These are phyloP conservation scores for Xanthoceras sorbifolium DNA, from an alignment of 345 rosid species.

Conservation along the genomic window DNA sequence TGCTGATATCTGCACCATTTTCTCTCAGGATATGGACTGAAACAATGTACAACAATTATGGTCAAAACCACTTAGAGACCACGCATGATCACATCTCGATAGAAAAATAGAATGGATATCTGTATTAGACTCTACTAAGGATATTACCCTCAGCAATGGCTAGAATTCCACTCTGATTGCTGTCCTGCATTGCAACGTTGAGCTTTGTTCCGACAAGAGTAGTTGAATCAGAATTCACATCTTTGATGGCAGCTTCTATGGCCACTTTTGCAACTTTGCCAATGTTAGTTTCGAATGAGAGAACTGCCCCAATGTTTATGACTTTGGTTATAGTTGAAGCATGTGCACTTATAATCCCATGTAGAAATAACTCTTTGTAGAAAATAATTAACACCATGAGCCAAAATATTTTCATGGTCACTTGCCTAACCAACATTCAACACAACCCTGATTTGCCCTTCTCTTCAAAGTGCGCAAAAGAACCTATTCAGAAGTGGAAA, in stretches of 20 bases:
- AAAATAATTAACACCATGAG: conserved; percentile 35
- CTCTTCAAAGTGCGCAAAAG: neutral
- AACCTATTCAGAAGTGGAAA: neutral
- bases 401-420: conserved; percentile 41
- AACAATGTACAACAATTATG: too few species aligned
- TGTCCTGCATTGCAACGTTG: conserved; percentile 52
- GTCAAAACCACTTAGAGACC: too few species aligned
- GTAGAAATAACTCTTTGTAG: conserved; percentile 18
- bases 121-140: too few species aligned
- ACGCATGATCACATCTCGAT: too few species aligned
- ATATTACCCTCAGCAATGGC: conserved; percentile 43
- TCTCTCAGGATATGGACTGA: too few species aligned
- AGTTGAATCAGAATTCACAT: conserved; percentile 65
- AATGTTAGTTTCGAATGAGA: conserved; percentile 46
- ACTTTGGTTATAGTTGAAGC: conserved; percentile 43
- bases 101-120: neutral
- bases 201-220: conserved; percentile 60
- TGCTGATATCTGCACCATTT: too few species aligned
- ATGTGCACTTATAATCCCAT: conserved; percentile 24
- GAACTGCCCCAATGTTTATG: conserved; percentile 67
- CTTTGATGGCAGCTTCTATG: conserved; percentile 66
- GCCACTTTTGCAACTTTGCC: conserved; percentile 77
- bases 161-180: conserved; percentile 64
- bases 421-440: neutral
- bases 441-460: neutral